Evolutionary conservation across 1,284 basidiomycete species (phyloP).

Genomic region (Sanghuangporus baumii): DNA sequence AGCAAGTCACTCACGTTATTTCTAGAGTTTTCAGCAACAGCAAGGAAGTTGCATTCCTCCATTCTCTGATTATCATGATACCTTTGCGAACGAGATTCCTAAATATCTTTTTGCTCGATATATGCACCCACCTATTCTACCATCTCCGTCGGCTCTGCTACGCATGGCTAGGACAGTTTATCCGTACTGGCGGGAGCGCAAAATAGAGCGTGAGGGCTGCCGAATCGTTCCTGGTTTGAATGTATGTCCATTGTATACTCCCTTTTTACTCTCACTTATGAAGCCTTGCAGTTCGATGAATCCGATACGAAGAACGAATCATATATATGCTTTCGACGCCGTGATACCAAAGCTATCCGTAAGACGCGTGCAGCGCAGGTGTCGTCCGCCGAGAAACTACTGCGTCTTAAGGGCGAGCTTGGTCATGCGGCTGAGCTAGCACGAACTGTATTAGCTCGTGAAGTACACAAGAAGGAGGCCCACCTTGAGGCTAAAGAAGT

Average conservation of each 20-base stretch:
- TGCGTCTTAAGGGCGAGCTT: conserved; percentile 77
- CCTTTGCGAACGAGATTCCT: conserved; percentile 54
- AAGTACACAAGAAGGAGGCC: conserved; percentile 67
- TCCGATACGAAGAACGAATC: conserved; percentile 88
- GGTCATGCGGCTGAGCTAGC: conserved; percentile 70
- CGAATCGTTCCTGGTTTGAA: conserved; percentile 38
- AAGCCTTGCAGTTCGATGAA: conserved; percentile 71
- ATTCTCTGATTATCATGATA: conserved; percentile 74
- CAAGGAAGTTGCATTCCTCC: conserved; percentile 64
- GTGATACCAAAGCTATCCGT: conserved; percentile 90
- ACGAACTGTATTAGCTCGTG: conserved; percentile 63
- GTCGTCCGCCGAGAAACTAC: conserved; percentile 82
- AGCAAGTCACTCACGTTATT: background rate
- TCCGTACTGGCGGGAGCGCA: conserved; percentile 77
- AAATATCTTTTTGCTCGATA: conserved; percentile 59
- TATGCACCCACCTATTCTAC: conserved; percentile 56
- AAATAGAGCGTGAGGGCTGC: conserved; percentile 69
- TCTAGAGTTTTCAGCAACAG: conserved; percentile 48
- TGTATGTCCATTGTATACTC: conserved; percentile 21
- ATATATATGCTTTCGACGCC: conserved; percentile 95
- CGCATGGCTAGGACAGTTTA: conserved; percentile 69
- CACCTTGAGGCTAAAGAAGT: conserved; percentile 56
- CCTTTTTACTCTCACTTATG: conserved; percentile 5
- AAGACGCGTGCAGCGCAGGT: conserved; percentile 92
- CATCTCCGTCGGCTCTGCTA: conserved; percentile 47